These are phyloP conservation scores for Quercus wislizeni DNA, from an alignment of 306 rosid species.

Conservation along the genomic window DNA sequence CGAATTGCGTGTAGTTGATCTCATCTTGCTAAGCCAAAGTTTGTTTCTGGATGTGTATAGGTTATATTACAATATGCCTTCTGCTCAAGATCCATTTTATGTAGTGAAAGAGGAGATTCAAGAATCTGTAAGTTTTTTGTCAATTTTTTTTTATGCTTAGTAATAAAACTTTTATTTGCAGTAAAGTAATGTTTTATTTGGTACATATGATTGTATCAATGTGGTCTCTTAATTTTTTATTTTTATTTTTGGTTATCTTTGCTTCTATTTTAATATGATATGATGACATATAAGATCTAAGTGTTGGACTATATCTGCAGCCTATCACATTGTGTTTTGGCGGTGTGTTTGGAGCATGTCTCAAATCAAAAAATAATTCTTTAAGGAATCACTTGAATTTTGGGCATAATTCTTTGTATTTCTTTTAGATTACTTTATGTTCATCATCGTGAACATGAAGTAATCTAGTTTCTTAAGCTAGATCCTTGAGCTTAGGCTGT, in stretches of 20 bases:
- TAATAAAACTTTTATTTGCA: background rate
- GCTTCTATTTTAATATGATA: background rate
- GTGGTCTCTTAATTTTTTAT: too few relatives aligned
- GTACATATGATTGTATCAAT: background rate
- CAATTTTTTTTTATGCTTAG: background rate
- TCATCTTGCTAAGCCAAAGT: constrained; percentile 3
- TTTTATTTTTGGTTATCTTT: background rate
- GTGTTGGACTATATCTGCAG: background rate
- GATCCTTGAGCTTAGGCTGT: background rate
- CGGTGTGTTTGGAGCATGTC: background rate
- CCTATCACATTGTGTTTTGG: background rate
- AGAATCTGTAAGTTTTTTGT: constrained; percentile 67
- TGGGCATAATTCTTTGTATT: too few relatives aligned
- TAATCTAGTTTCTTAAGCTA: too few relatives aligned
- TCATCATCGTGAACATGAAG: too few relatives aligned
- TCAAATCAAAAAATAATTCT: too few relatives aligned
- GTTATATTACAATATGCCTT: constrained; percentile 60
- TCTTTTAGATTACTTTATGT: too few relatives aligned
- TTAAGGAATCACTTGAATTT: too few relatives aligned
- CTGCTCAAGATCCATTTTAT: constrained; percentile 96
- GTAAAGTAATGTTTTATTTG: background rate
- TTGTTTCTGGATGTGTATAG: constrained; percentile 5
- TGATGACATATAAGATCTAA: background rate
- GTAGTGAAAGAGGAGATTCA: constrained; percentile 98
- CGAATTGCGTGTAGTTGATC: background rate